Base-by-base conservation (phyloP, 2,329 filamentous ascomycete genomes). In the Fusarium domesticum region DNA sequence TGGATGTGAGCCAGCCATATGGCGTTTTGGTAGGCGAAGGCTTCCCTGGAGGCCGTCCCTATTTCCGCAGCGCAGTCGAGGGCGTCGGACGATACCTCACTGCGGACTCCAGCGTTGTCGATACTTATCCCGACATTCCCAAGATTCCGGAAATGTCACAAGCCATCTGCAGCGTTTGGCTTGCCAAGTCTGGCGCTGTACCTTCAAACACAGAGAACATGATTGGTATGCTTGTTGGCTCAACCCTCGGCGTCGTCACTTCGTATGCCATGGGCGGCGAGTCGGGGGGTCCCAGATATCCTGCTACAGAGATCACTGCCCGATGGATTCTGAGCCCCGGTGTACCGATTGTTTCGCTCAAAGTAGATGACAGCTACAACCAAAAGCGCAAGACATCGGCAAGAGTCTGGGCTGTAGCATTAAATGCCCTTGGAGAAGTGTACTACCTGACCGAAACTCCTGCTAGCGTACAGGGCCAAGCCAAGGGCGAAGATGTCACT, bases 341-440 rank as follows among this genome's bases (percentile, higher is more conserved):
- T 32, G 90, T 97, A 3, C 93, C 93, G 0, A 93, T 98, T 49
- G 78, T 96, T 42, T 80, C 83, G 1, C 81, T 98, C 48, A 81
- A 81, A 35, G 80, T 96, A 6, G 93, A 98, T 59, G 90, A 96
- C 19, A 81, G 81, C 40, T 93, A 90, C 65, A 91, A 78, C 37
- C 66, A 76, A 18, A 84, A 83, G 56, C 83, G 91, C 20, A 84
- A 84, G 61, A 71, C 78, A 4, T 73, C 83, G 38, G 79, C 81
- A 11, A 83, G 91, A 19, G 79, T 93, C 11, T 97, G 90, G 89
- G 89, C 88, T n/a, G 85, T 92, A 33, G 88, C 83, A n/a, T 69
- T 98, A 40, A 98, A 98, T 63, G 92, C 93, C 0, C 73, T 98
- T 7, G 93, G 93, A 2, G 93, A 98, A 64, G 73, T 96, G 0